Percentiles rank a stretch among this genome's conserved stretches.
These are phyloP conservation scores for Aspergillus bridgeri DNA, from an alignment of 495 filamentous ascomycete species.

Conservation along the genomic window DNA sequence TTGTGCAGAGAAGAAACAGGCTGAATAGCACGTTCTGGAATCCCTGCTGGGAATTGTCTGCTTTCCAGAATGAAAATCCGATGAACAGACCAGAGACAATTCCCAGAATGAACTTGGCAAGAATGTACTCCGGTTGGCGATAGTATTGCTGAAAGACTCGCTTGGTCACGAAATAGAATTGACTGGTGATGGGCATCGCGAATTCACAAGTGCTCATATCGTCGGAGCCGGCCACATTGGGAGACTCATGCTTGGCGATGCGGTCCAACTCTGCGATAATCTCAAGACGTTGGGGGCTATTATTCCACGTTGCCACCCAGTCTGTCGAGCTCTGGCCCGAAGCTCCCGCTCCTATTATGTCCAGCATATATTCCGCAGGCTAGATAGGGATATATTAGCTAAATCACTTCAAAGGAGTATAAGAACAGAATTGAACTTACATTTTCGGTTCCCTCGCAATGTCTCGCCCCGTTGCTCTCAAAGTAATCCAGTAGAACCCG, in stretches of 20 bases:
- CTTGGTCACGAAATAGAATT: slow-evolving; percentile 43
- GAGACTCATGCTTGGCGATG: slow-evolving; percentile 40
- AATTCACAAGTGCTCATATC: slow-evolving; percentile 36
- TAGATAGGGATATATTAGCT: neutral
- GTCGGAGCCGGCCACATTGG: slow-evolving; percentile 8
- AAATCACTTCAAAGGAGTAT: neutral
- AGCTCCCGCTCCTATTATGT: slow-evolving; percentile 54
- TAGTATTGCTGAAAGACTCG: slow-evolving; percentile 50
- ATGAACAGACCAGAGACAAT: slow-evolving; percentile 62
- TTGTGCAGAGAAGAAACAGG: slow-evolving; percentile 74
- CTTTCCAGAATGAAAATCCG: slow-evolving; percentile 79
- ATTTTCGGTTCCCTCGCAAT: slow-evolving; percentile 67
- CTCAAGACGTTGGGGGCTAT: slow-evolving; percentile 60
- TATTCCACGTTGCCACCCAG: slow-evolving; percentile 73
- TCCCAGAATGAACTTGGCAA: slow-evolving; percentile 49
- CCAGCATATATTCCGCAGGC: slow-evolving; percentile 89
- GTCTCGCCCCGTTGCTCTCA: slow-evolving; percentile 62
- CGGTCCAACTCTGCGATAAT: slow-evolving; percentile 62
- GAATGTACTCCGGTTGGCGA: slow-evolving; percentile 51
- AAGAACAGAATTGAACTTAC: neutral
- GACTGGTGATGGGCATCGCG: slow-evolving; percentile 48
- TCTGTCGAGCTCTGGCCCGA: slow-evolving; percentile 67
- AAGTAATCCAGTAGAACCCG: slow-evolving; percentile 69
- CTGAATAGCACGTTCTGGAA: slow-evolving; percentile 80
- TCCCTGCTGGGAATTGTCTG: slow-evolving; percentile 65